These are phyloP conservation scores for Neopestalotiopsis sp. DNA, from an alignment of 2,329 filamentous ascomycete species.

Conservation along the genomic window DNA sequence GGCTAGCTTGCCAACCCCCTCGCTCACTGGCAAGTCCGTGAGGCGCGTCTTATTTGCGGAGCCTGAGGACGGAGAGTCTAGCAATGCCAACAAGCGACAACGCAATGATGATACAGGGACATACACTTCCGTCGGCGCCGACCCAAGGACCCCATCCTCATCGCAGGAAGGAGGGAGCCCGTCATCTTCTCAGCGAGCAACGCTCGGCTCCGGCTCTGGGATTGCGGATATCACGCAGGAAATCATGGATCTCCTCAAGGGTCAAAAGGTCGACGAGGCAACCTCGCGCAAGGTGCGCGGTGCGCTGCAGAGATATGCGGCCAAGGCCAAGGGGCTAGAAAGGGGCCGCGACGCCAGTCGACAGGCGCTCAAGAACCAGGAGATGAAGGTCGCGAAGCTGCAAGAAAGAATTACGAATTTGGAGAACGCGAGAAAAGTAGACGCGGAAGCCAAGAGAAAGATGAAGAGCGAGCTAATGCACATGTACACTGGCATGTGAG, in stretches of 20 bases:
- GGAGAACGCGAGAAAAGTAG: conserved; percentile 42
- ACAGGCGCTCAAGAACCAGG: conserved; percentile 65
- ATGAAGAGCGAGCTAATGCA: conserved; percentile 45
- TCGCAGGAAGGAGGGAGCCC: conserved; percentile 16
- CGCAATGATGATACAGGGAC: conserved; percentile 22
- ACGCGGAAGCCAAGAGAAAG: conserved; percentile 41
- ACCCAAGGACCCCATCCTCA: conserved; percentile 25
- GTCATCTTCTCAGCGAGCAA: conserved; percentile 22
- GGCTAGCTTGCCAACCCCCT: conserved; percentile 34
- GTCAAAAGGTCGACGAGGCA: conserved; percentile 44
- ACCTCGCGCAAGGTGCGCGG: conserved; percentile 44
- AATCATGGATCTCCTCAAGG: conserved; percentile 55
- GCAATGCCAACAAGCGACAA: conserved; percentile 26
- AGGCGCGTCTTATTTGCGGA: conserved; percentile 34
- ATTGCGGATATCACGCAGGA: conserved; percentile 45
- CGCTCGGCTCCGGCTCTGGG: conserved; percentile 26
- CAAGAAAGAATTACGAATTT: conserved; percentile 43
- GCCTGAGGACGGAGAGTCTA: conserved; percentile 18
- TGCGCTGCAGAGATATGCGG: conserved; percentile 60
- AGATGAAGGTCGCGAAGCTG: conserved; percentile 49
- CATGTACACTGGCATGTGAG: conserved; percentile 29
- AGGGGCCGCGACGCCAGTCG: conserved; percentile 71
- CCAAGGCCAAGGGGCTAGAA: conserved; percentile 64
- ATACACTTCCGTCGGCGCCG: conserved; percentile 22
- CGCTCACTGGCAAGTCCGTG: conserved; percentile 31